phyloP scores from a whole-genome alignment of 768 basidiomycete genomes.

The Leccinum aurantiacum region DNA sequence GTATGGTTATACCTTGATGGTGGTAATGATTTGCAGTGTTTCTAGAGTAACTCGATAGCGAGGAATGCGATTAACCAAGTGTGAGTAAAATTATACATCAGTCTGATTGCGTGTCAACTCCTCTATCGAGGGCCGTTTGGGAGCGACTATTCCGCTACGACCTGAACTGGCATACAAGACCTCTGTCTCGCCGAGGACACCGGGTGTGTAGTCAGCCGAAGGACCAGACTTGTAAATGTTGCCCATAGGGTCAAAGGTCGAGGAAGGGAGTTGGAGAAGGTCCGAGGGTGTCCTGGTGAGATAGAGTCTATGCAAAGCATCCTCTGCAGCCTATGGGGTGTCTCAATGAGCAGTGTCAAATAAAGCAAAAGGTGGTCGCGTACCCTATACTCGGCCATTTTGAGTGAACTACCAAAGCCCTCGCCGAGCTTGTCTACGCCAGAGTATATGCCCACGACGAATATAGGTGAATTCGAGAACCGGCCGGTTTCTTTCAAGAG shows the following conservation, averaged over 20 bases:
- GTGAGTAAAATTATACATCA: constrained; percentile 28
- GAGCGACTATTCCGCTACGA: constrained; percentile 43
- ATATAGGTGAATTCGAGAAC: constrained; percentile 85
- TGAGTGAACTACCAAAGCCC: constrained; percentile 88
- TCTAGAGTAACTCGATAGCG: constrained; percentile 6
- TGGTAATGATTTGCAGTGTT: background rate
- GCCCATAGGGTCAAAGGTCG: constrained; percentile 65
- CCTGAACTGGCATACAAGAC: constrained; percentile 69
- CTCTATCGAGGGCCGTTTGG: constrained; percentile 31
- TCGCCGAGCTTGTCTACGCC: constrained; percentile 86
- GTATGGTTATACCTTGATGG: background rate
- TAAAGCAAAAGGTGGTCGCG: constrained; percentile 19
- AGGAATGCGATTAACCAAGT: constrained; percentile 28
- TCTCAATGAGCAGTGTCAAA: background rate
- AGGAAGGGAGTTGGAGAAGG: constrained; percentile 66
- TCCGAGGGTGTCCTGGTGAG: constrained; percentile 75
- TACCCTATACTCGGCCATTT: constrained; percentile 94
- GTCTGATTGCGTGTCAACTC: constrained; percentile 20
- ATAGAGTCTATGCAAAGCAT: constrained; percentile 79
- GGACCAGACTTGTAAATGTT: constrained; percentile 51
- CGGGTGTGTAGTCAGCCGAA: constrained; percentile 51
- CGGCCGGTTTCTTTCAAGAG: constrained; percentile 92
- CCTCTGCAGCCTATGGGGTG: constrained; percentile 70
- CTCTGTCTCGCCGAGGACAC: constrained; percentile 60
- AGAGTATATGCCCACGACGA: constrained; percentile 93